phyloP scores from a whole-genome alignment of 371 early-diverging fungal genomes.

The Mortierella sp. region DNA sequence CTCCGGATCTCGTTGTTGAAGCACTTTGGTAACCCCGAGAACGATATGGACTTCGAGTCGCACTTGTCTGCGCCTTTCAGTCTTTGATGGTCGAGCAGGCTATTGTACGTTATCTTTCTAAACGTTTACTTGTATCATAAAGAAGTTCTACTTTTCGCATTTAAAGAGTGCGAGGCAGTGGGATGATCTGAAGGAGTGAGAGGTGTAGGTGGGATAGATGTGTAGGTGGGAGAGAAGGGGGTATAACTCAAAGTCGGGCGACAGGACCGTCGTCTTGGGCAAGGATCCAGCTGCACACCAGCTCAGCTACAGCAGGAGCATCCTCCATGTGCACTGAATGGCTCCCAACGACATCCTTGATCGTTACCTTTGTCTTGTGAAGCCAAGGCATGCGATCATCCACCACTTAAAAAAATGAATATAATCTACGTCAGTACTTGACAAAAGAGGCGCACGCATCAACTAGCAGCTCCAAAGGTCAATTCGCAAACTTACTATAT shows the following conservation, averaged over 20 bases:
- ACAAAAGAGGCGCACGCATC: too few relatives aligned
- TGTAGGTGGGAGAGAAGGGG: neutral
- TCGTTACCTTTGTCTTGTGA: conserved; percentile 11
- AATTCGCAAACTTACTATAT: conserved; percentile 6
- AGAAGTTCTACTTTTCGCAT: too few relatives aligned
- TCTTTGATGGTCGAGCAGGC: neutral
- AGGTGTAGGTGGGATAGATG: too few relatives aligned
- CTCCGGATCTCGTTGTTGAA: conserved; percentile 45
- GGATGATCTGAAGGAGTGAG: too few relatives aligned
- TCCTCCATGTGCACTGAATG: conserved; percentile 31
- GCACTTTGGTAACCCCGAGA: conserved; percentile 43
- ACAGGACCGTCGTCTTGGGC: conserved; percentile 9
- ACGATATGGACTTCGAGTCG: conserved; percentile 48
- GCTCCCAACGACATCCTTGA: conserved; percentile 1
- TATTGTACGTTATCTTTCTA: neutral
- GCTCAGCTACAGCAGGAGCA: conserved; percentile 6
- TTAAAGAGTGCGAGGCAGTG: too few relatives aligned
- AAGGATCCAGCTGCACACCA: conserved; percentile 24
- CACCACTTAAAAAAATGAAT: conserved; percentile 13
- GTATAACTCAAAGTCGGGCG: neutral
- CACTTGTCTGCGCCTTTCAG: conserved; percentile 43
- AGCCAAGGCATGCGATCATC: conserved; percentile 14
- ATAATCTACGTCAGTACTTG: neutral
- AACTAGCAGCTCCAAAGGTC: too few relatives aligned
- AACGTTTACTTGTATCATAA: neutral